Percentiles rank a stretch among this genome's conserved stretches.
Evolutionary conservation across 2,329 filamentous ascomycete genomes (phyloP).

Genomic region (Fusarium pseudograminearum): DNA sequence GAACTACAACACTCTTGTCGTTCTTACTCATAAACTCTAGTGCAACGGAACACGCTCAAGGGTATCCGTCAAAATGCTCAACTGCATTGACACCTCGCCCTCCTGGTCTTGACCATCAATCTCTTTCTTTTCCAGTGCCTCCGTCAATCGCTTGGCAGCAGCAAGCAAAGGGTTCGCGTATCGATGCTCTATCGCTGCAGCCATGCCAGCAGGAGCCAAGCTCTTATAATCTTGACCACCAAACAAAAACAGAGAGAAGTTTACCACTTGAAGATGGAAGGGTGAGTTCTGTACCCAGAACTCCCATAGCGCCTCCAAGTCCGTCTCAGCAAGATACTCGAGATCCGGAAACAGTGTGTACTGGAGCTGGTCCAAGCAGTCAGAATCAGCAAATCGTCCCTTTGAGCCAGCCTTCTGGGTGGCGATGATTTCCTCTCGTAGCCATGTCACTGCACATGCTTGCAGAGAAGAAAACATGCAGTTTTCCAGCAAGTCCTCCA

Average conservation of each 20-base stretch:
- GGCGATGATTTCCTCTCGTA: constrained; percentile 70
- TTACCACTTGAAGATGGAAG: constrained; percentile 70
- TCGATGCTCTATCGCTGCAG: constrained; percentile 67
- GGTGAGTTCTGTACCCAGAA: constrained; percentile 65
- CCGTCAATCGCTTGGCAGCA: constrained; percentile 55
- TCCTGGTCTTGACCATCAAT: constrained; percentile 48
- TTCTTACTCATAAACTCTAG: constrained; percentile 37
- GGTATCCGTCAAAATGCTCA: constrained; percentile 58
- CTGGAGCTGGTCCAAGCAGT: constrained; percentile 70
- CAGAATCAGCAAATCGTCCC: constrained; percentile 62
- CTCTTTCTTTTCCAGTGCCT: constrained; percentile 51
- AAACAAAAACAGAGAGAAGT: constrained; percentile 70
- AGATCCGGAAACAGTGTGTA: constrained; percentile 71
- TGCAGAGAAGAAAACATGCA: constrained; percentile 73
- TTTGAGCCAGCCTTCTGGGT: constrained; percentile 53
- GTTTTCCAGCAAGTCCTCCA: constrained; percentile 74
- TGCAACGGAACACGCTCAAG: constrained; percentile 58
- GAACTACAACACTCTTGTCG: constrained; percentile 18
- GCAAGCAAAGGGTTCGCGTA: constrained; percentile 67
- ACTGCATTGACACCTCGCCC: constrained; percentile 53
- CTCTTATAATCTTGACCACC: constrained; percentile 58
- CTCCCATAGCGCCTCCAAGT: constrained; percentile 59
- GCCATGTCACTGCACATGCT: constrained; percentile 72
- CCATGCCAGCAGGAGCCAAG: constrained; percentile 68
- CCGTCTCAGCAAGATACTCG: constrained; percentile 59